Base-by-base conservation (phyloP, 306 rosid species). In the Cercis canadensis region DNA sequence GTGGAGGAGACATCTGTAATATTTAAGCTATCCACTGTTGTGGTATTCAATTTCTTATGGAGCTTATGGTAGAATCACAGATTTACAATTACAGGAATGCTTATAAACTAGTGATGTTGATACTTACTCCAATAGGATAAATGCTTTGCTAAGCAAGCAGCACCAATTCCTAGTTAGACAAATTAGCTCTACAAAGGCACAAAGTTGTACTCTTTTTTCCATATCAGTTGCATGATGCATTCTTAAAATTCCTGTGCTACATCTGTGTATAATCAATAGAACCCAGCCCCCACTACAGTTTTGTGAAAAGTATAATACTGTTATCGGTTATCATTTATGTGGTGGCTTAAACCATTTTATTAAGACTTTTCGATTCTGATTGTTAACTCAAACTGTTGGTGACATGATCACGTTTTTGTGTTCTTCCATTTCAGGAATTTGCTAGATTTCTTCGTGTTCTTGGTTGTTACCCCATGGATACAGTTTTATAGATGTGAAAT, bases 391-490 rank as follows among this genome's bases (percentile, higher is more conserved):
- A 44, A 8, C 61, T 73, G 57, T 46, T 18, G 12, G 43, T 54
- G 33, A 67, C 33, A 32, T 47, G 3, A 5, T 49, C 45, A 11
- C 52, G 13, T 36, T 52, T 31, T 43, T 16, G 12, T 19, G 11
- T 34, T 17, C n/a, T 66, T 69, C 44, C 64, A 51, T 46, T 74
- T 75, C 88, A 91, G 97, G 97, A 91, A 73, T 76, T 87, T 76
- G 85, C 88, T 0, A 64, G 81, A 45, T 91, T 91, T 85, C 83
- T 88, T 74, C 92, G 92, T 5, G 83, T 91, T 56, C 91, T 91
- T 47, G 97, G 96, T 46, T 70, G 88, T 75, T 89, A 90, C 75
- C 90, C 88, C 0, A 84, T 82, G 70, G 87, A 83, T 75, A 67
- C 74, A 40, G 57, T 24, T 67, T 69, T 60, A 36, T 81, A 76